A percentile compares a stretch with the other conserved stretches of the same genome.
These are phyloP conservation scores for Dendrocalamus sinicus DNA, from an alignment of 176 grass and related monocot genomes.

Conservation along the genomic window DNA sequence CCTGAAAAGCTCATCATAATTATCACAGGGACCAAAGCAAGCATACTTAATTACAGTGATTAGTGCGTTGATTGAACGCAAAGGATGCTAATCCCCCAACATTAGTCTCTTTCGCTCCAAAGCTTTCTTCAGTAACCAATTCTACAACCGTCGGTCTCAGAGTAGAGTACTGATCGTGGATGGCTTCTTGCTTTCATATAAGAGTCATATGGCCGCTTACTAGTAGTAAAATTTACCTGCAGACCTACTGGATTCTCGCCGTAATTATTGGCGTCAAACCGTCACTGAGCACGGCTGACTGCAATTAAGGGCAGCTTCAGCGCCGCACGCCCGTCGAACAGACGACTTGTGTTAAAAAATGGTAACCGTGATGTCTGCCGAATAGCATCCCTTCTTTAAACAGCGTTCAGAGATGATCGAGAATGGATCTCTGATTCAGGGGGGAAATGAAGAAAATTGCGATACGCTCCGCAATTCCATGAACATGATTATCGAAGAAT, in stretches of 20 bases:
- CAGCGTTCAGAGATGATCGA: slow-evolving; percentile 17
- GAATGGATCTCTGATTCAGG: slow-evolving; percentile 24
- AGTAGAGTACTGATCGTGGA: background rate
- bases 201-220: too few relatives aligned
- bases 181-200: slow-evolving; percentile 10
- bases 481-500: slow-evolving; percentile 28
- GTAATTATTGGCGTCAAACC: slow-evolving; percentile 34
- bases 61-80: background rate
- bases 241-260: slow-evolving; percentile 39
- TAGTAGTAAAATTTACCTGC: background rate
- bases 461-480: background rate
- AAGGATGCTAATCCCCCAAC: too few relatives aligned
- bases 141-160: background rate
- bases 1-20: background rate
- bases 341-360: slow-evolving; percentile 24
- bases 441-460: background rate
- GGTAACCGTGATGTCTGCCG: slow-evolving; percentile 33
- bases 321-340: background rate
- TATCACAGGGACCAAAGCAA: background rate
- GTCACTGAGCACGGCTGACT: slow-evolving; percentile 31
- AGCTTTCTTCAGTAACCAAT: background rate
- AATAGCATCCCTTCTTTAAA: slow-evolving; percentile 10
- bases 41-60: slow-evolving; percentile 8
- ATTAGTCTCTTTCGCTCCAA: too few relatives aligned
- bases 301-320: slow-evolving; percentile 34